These are phyloP conservation scores for Capsicum chinense DNA, from an alignment of 257 asterid genomes.

Conservation along the genomic window DNA sequence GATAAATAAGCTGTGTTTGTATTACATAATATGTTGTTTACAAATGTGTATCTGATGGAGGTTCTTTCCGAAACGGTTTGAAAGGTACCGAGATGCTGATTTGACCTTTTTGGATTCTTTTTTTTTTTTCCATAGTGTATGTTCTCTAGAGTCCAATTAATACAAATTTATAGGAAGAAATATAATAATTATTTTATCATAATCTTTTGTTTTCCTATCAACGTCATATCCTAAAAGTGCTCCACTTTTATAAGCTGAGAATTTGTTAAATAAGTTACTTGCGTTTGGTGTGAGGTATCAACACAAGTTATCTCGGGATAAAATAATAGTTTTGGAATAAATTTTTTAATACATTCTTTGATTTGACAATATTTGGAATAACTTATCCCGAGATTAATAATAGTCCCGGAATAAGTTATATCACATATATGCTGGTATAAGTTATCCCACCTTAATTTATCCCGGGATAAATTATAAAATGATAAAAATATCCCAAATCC, in stretches of 20 bases:
- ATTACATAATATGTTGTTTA: not conserved
- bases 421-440: too few species aligned
- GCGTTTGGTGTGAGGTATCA: too few species aligned
- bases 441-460: too few species aligned
- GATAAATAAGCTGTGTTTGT: not conserved
- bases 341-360: too few species aligned
- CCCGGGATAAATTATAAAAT: too few species aligned
- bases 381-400: too few species aligned
- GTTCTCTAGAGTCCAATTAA: not conserved
- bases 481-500: too few species aligned
- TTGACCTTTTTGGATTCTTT: not conserved
- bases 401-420: too few species aligned
- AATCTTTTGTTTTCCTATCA: not conserved
- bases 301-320: too few species aligned
- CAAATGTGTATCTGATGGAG: slow-evolving; percentile 1
- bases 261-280: not conserved
- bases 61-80: not conserved
- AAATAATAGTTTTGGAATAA: too few species aligned
- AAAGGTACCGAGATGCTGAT: not conserved
- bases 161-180: not conserved
- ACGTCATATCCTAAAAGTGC: not conserved
- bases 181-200: not conserved
- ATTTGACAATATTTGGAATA: too few species aligned
- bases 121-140: too few species aligned
- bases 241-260: not conserved